Evolutionary conservation across 176 grass and related monocot species (phyloP).

Genomic region (Luzula sylvatica): DNA sequence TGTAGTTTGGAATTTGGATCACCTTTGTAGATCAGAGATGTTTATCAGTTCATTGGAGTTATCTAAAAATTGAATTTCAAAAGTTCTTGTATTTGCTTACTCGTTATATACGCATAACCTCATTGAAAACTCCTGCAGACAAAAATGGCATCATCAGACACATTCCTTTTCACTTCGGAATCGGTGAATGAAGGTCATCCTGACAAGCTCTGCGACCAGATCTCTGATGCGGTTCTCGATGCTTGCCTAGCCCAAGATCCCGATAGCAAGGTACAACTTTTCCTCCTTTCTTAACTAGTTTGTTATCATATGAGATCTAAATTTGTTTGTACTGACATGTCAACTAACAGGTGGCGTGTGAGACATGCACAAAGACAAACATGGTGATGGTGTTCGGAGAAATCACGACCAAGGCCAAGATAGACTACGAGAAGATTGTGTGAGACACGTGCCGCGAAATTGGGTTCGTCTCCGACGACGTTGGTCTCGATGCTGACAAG

Average conservation of each 20-base stretch:
- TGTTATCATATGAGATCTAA: no score
- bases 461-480: conserved; percentile 15
- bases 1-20: no score
- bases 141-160: neutral
- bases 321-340: no score
- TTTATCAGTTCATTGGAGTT: no score
- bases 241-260: conserved; percentile 13
- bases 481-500: conserved; percentile 21
- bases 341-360: conserved; percentile 19
- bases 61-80: no score
- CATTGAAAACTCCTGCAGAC: neutral
- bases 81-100: no score
- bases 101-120: no score
- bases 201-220: conserved; percentile 20
- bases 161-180: conserved; percentile 9
- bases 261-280: conserved; percentile 5
- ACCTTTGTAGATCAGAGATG: no score
- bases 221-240: conserved; percentile 5
- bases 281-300: no score
- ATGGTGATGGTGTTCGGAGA: conserved; percentile 95
- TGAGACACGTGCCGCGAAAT: conserved; percentile 73
- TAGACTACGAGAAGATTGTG: conserved; percentile 89
- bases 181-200: conserved; percentile 18
- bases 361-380: conserved; percentile 94
- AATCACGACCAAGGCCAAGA: conserved; percentile 78